Evolutionary conservation across 495 filamentous ascomycete species (phyloP), one percentile per base, ranked within the genome.

Genomic region (Penicillium waksmanii): DNA sequence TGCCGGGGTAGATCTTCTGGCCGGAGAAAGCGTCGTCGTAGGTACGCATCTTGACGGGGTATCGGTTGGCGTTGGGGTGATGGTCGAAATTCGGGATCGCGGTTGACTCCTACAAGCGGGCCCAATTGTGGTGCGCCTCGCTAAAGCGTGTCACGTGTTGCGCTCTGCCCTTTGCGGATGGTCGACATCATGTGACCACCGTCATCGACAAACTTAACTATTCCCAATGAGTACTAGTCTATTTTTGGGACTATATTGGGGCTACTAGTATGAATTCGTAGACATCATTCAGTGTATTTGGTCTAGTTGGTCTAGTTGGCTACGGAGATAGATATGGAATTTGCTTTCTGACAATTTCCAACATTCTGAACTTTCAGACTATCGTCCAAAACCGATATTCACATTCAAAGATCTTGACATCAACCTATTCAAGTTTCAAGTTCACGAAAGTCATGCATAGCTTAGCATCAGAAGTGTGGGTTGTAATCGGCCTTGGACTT

Each of bases 11-110:
- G 82, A 97, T 96, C 87, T 90, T 93, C 85, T 93, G 88, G 77
- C 93, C 93, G 83, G 88, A 92, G 89, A 97, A 97, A 73, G 88
- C 86, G 82, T 97, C 93, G 85, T 96, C 92, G 92, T 96, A 97
- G 81, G 92, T 96, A 85, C 91, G 89, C 92, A 96, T 96, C 77
- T 80, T 91, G 87, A 82, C 81, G 83, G 83, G 75, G 72, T 76
- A 70, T 75, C 73, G 74, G 67, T 79, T 79, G 75, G 74, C 76
- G 77, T 78, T 79, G 71, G 42, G 76, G 77, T 77, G 76, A 72
- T 80, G 71, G 69, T 78, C 71, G 73, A 73, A 73, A 76, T 67
- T 70, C 76, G 76, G 70, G 70, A 71, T 70, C 73, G 66, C 74
- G 74, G 70, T 64, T 51, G 58, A 58, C 57, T 58, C 72, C 64